Base-by-base conservation (phyloP, 805 yeast genomes). In the Candida tallmaniae region DNA sequence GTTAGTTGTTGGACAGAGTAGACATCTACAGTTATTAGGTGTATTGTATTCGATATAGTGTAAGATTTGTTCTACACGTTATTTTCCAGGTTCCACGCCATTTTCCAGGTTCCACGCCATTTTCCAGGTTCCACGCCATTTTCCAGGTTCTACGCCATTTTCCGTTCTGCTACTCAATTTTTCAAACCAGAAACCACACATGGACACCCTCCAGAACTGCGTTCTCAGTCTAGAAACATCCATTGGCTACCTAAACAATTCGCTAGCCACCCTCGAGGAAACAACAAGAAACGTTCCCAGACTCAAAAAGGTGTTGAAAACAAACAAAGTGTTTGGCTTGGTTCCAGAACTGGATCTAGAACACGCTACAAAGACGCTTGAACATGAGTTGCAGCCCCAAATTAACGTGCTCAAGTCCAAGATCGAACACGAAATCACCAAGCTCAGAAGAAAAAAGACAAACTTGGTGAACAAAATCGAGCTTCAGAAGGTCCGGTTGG, bases 311-410 rank as follows among this genome's bases (percentile, higher is more conserved):
- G 64, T 73, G 5, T 54, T 75, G n/a, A 45, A 55, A 13, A 70
- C 75, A 5, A 56, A 58, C 27, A 60, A 68, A 23, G 72, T 73
- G 15, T 75, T 73, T 52, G 75, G 74, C 4, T 50, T 74, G 9
- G 65, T 74, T 0, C 76, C 79, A 0, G 76, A 73, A 41, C 51
- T 55, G 35, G 76, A 73, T 35, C 48, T 74, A 17, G 54, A 49
- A 6, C 60, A 53, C 27, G 73, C 74, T 13, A 64, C 64, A 31
- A 52, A 51, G 24, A 47, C 55, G 9, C 50, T 72, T 29, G 54
- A 56, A 29, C 42, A 47, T 9, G 65, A 65, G 20, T 51, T 69
- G 3, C 62, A 60, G 23, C 78, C 78, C 1, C 65, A 70, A 36
- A 51, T 74, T 10, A 36, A 49, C 5, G 45, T 44, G 5, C 50